phyloP scores from a whole-genome alignment of 805 yeast species.

The Lachancea nothofagi region DNA sequence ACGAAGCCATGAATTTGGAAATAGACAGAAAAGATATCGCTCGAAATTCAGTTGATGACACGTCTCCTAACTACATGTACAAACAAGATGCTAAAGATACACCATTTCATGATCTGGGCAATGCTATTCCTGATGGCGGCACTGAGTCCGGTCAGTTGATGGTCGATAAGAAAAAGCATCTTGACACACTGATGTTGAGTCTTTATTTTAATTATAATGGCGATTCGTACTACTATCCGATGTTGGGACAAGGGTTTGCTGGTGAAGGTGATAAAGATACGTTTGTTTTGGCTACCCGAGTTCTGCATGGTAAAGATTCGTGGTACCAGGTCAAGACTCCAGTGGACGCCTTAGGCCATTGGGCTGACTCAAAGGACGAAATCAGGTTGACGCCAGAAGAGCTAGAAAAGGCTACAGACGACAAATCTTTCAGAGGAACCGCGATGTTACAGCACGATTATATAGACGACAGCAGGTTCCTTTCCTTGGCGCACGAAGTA shows the following conservation, averaged over 20 bases:
- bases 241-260: constrained; percentile 68
- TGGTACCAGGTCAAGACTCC: constrained; percentile 45
- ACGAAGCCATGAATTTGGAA: constrained; percentile 57
- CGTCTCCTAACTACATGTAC: constrained; percentile 28
- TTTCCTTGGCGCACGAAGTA: constrained; percentile 15
- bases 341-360: constrained; percentile 37
- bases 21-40: constrained; percentile 38
- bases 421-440: constrained; percentile 46
- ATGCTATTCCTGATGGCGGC: constrained; percentile 63
- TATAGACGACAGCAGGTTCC: constrained; percentile 44
- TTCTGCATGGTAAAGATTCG: constrained; percentile 27
- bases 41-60: constrained; percentile 34
- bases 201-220: constrained; percentile 66
- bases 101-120: constrained; percentile 54
- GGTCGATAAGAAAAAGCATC: constrained; percentile 54
- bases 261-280: constrained; percentile 83
- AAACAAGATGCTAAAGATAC: constrained; percentile 26
- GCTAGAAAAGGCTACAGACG: neutral
- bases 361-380: constrained; percentile 22
- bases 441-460: constrained; percentile 79
- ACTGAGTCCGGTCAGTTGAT: constrained; percentile 69
- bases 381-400: constrained; percentile 16
- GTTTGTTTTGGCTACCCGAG: constrained; percentile 59
- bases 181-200: constrained; percentile 52
- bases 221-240: constrained; percentile 60